Base-by-base conservation (phyloP, 148 eudicot genomes). In the Euryodendron excelsum region DNA sequence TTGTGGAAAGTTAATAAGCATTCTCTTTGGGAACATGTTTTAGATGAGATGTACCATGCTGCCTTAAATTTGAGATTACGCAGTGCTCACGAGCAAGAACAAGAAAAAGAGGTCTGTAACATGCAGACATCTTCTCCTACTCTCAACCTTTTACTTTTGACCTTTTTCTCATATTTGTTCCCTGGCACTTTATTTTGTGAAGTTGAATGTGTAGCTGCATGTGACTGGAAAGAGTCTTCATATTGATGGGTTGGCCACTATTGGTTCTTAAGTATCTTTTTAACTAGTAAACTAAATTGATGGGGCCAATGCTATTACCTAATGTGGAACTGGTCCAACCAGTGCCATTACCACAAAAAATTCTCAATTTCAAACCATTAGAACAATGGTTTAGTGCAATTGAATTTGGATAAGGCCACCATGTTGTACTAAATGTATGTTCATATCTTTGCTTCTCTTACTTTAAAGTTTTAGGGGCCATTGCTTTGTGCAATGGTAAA, bases 1-100 rank as follows among this genome's bases (percentile, higher is more conserved):
- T 78, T 80, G 69, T 94, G 98, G 95, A 87, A 85, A 58, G 80
- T 88, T 61, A 89, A 89, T 78, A 85, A 85, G 69, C 75, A 80
- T 44, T 61, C 79, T 58, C 87, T 94, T 53, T 78, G 91, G 89
- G 81, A 72, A 52, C 86, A 86, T 71, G 86, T 92, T 86, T 79
- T 95, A 76, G 94, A 95, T 85, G 98, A 95, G 81, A 85, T 93
- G 86, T 91, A 85, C 82, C 98, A 95, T 82, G 90, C 94, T 82
- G 97, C 91, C 55, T 86, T 93, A 65, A 95, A 95, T 88, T 79
- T 94, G 80, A 82, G 82, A 74, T 60, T 94, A 27, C 85, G 98
- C 37, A 60, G 53, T 68, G 81, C 87, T 36, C 72, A 82, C 48
- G 98, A 92, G 87, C 74, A 82, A 53, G 97, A 91, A 28, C 88